Conservation (phyloP, 768 basidiomycete species). For the Xerocomellus chrysenteron region DNA sequence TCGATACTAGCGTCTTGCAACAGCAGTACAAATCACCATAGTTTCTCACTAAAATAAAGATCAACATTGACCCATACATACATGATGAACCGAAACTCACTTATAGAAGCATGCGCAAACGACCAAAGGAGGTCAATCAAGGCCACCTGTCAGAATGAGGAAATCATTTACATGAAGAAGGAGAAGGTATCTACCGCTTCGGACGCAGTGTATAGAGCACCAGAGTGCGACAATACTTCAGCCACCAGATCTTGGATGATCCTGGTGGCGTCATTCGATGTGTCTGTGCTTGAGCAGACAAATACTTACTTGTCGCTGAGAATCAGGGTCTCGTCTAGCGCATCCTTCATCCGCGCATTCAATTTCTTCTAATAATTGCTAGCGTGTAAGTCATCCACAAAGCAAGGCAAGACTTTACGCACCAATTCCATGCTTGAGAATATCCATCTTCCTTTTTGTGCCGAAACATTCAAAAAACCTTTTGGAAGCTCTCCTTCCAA, state of each 20-base stretch:
- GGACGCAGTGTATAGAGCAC: slow-evolving; percentile 84
- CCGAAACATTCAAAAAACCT: slow-evolving; percentile 66
- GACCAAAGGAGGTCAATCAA: slow-evolving; percentile 88
- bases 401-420: slow-evolving; percentile 19
- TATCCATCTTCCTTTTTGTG: slow-evolving; percentile 67
- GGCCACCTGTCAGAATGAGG: slow-evolving; percentile 56
- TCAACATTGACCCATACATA: neutral
- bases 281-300: neutral
- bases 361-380: slow-evolving; percentile 63
- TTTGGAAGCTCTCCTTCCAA: slow-evolving; percentile 57
- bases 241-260: slow-evolving; percentile 77
- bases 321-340: slow-evolving; percentile 84
- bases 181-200: slow-evolving; percentile 61
- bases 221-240: slow-evolving; percentile 68
- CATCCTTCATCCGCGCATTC: slow-evolving; percentile 87
- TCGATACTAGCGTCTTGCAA: neutral
- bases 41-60: slow-evolving; percentile 39
- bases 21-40: slow-evolving; percentile 38
- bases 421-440: slow-evolving; percentile 86
- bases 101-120: slow-evolving; percentile 79
- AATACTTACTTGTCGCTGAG: slow-evolving; percentile 71
- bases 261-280: slow-evolving; percentile 36
- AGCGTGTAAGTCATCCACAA: neutral
- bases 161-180: neutral
- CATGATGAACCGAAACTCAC: slow-evolving; percentile 43